Conservation (phyloP, 2,329 filamentous ascomycete genomes). For the Diaporthe sp. region DNA sequence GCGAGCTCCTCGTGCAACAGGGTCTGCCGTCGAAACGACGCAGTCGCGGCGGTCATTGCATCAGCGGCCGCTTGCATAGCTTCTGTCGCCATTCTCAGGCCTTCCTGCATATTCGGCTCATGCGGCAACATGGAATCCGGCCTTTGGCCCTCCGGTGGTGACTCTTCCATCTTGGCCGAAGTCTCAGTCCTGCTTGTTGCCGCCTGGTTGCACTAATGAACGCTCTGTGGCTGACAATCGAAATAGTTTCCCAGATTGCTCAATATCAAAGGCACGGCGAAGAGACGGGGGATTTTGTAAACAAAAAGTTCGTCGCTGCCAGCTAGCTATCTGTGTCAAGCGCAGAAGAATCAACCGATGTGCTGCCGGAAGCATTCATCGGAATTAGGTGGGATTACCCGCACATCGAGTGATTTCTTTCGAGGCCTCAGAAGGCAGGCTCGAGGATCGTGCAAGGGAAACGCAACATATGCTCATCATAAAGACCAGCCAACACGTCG, state of each 20-base stretch:
- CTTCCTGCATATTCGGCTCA: constrained; percentile 40
- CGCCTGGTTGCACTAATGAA: not conserved
- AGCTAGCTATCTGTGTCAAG: not conserved
- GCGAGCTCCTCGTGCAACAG: not conserved
- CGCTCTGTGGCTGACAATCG: too few relatives aligned
- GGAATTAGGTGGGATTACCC: not conserved
- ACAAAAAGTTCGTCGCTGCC: not conserved
- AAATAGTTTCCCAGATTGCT: too few relatives aligned
- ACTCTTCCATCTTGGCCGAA: constrained; percentile 1
- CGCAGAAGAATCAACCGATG: not conserved
- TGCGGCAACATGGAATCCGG: constrained; percentile 24
- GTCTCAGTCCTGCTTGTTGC: not conserved
- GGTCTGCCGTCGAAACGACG: constrained; percentile 44
- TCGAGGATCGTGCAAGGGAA: not conserved
- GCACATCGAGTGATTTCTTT: not conserved
- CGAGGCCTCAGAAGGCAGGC: not conserved
- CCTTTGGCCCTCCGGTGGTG: not conserved
- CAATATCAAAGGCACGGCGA: not conserved
- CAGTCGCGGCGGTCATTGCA: constrained; percentile 49
- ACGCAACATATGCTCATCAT: not conserved
- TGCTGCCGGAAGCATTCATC: not conserved
- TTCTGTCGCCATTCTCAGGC: constrained; percentile 47
- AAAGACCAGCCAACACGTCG: not conserved
- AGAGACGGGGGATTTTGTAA: not conserved
- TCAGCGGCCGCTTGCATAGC: constrained; percentile 50